These are phyloP conservation scores for Pseudogymnoascus sp. DNA, from an alignment of 2,329 filamentous ascomycete species.

Conservation along the genomic window DNA sequence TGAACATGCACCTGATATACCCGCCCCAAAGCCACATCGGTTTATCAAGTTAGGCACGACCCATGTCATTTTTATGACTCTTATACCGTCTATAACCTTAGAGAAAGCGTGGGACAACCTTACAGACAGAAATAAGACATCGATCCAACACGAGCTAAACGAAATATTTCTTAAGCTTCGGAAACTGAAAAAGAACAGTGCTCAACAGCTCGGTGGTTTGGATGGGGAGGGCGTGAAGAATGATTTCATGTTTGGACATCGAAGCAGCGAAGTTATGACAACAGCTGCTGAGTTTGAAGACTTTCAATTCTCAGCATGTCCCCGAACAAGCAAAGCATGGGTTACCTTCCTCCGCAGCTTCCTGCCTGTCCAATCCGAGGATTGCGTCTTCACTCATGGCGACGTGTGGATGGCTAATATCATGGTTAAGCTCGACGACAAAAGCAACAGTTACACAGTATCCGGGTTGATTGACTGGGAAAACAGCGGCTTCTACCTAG, in stretches of 20 bases:
- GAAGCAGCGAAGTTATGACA: constrained; percentile 11
- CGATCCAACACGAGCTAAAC: constrained; percentile 10
- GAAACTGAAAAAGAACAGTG: background rate
- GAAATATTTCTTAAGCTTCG: constrained; percentile 12
- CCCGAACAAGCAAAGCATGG: constrained; percentile 5
- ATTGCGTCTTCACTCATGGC: constrained; percentile 15
- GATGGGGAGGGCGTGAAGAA: constrained; percentile 13
- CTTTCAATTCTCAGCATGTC: constrained; percentile 14
- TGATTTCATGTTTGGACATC: constrained; percentile 1
- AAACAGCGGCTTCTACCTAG: constrained; percentile 15
- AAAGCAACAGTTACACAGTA: constrained; percentile 9
- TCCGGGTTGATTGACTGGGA: constrained; percentile 16
- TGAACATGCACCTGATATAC: constrained; percentile 12
- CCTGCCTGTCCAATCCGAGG: constrained; percentile 2
- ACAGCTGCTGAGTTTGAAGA: constrained; percentile 13
- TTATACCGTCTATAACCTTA: constrained; percentile 12
- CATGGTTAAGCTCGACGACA: constrained; percentile 13
- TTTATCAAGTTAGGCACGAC: constrained; percentile 12
- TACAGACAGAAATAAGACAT: constrained; percentile 11
- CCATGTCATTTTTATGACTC: constrained; percentile 13
- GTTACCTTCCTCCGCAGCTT: constrained; percentile 14
- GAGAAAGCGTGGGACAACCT: constrained; percentile 12
- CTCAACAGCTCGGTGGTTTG: constrained; percentile 7
- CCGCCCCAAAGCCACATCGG: constrained; percentile 13
- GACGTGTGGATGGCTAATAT: constrained; percentile 15